Conservation (phyloP, 441 rosid genomes). For the Syzygium syzygioides region DNA sequence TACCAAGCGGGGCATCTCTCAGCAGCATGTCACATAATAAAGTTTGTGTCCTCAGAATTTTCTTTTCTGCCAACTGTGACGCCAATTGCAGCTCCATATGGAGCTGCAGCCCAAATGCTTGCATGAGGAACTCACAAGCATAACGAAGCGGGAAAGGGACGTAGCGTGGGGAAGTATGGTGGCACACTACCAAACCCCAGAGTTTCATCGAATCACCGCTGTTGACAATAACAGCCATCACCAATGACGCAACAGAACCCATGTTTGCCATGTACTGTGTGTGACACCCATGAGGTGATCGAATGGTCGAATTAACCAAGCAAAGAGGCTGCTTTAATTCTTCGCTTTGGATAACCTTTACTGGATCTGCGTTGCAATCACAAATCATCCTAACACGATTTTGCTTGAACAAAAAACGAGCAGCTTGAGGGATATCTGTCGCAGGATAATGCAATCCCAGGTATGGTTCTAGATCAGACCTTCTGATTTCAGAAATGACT, state of each 20-base stretch:
- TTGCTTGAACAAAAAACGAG: constrained; percentile 76
- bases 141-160: constrained; percentile 69
- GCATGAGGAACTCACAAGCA: constrained; percentile 81
- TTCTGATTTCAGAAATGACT: constrained; percentile 71
- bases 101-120: constrained; percentile 73
- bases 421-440: constrained; percentile 78
- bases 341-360: constrained; percentile 53
- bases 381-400: constrained; percentile 72
- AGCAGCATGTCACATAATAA: constrained; percentile 78
- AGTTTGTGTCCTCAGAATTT: constrained; percentile 56
- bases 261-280: constrained; percentile 71
- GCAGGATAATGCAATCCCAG: constrained; percentile 84
- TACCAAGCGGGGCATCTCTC: constrained; percentile 54
- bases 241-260: constrained; percentile 74
- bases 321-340: constrained; percentile 58
- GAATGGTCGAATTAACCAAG: constrained; percentile 64
- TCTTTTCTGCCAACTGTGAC: constrained; percentile 56
- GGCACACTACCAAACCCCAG: constrained; percentile 88
- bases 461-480: constrained; percentile 81
- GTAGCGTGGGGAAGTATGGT: constrained; percentile 57
- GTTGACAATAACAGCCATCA: constrained; percentile 48
- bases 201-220: constrained; percentile 46
- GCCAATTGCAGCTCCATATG: constrained; percentile 71
- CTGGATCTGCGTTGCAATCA: constrained; percentile 58
- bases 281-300: constrained; percentile 73